Conservation (phyloP, 164 flowering plant species). For the Nymphaea thermarum region DNA sequence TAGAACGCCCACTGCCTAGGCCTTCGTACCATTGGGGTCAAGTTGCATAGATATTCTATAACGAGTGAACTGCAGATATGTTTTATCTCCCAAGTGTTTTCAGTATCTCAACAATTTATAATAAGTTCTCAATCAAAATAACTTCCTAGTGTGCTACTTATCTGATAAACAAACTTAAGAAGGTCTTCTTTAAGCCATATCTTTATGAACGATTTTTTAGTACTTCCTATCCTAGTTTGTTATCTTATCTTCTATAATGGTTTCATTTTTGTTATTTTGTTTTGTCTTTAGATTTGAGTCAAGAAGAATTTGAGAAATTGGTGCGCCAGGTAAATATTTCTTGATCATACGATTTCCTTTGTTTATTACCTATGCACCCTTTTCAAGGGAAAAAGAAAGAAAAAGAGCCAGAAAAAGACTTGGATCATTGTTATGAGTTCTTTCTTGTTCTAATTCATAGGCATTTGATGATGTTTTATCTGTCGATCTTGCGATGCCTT, state of each 20-base stretch:
- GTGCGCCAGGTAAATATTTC: conserved; percentile 22
- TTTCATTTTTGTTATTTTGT: not conserved
- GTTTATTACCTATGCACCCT: not conserved
- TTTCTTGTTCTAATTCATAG: conserved; percentile 8
- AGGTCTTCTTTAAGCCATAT: no score
- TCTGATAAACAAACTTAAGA: no score
- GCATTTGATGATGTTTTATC: conserved; percentile 30
- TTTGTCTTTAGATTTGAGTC: conserved; percentile 23
- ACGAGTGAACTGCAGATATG: no score
- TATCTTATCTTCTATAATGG: not conserved
- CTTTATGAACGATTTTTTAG: no score
- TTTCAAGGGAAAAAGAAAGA: not conserved
- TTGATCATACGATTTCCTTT: not conserved
- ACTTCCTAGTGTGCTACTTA: no score
- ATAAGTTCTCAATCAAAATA: no score
- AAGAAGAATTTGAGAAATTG: conserved; percentile 24
- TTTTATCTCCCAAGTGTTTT: no score
- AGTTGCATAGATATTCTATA: no score
- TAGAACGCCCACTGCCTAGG: no score
- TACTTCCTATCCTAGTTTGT: no score
- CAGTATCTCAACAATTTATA: no score
- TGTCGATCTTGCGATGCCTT: conserved; percentile 25
- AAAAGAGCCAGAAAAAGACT: not conserved
- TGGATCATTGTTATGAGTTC: not conserved
- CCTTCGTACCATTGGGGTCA: no score